Base-by-base conservation (phyloP, 1,139 yeast species). In the Candida frijolesensis region DNA sequence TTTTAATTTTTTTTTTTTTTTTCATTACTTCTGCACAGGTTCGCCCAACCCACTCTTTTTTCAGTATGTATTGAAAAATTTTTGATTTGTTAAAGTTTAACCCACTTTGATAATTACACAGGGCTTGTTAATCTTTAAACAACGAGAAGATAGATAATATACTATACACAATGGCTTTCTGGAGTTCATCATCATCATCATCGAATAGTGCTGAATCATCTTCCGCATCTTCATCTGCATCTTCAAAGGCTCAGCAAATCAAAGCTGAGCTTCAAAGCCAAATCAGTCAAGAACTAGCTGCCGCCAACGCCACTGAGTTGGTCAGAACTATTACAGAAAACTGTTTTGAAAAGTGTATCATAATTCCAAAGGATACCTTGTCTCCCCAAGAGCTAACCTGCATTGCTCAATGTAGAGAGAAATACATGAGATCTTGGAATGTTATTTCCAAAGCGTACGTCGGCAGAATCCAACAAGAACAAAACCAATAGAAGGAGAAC, bases 401-500 rank as follows among this genome's bases (percentile, higher is more conserved):
- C 69, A 79, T 90, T 49, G 82, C 78, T 56, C 87, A 84, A 65
- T 91, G 97, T 66, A 78, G 89, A 63, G 87, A 87, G 57, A 91
- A 90, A 72, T 91, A 89, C 70, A 87, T 91, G 95, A 81, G 88
- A 67, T 84, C 96, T 39, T 91, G 97, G 97, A 90, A 90, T 64
- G 78, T 86, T 49, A 76, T 91, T 48, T 88, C 96, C 30, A 84
- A 83, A 66, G 75, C 89, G 12, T 90, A 90, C 66, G 82, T 89
- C 49, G 67, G 83, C 25, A 80, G 96, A 67, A 87, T 90, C 60
- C 94, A 87, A 54, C 46, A 53, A 46, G 51, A 55, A 39, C 43
- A 49, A 27, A 41, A 37, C 18, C 41, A 44, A 29, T 44, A 44
- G 12, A 38, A 10, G 30, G 39, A 27, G 10, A 30, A 41, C 19